Evolutionary conservation across 2,329 filamentous ascomycete species (phyloP).

Genomic region (Penicillium sp.): DNA sequence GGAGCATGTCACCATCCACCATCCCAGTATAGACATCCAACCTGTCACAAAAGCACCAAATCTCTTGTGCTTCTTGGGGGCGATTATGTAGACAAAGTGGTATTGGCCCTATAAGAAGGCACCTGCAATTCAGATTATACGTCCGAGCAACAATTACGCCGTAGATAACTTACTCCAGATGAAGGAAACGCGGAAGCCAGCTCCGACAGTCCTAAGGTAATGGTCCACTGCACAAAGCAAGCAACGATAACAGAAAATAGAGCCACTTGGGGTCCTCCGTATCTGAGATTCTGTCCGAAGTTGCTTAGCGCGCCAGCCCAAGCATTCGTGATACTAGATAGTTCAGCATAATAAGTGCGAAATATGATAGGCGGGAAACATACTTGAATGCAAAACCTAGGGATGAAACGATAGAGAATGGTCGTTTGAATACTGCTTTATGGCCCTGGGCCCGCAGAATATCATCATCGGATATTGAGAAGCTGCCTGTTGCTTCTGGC

Average conservation of each 20-base stretch:
- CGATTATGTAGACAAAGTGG: conserved; percentile 30
- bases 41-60: conserved; percentile 28
- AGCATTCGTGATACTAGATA: conserved; percentile 21
- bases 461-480: background rate
- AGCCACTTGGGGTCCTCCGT: conserved; percentile 23
- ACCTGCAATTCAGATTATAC: background rate
- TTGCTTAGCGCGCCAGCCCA: conserved; percentile 24
- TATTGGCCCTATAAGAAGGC: conserved; percentile 26
- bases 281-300: conserved; percentile 24
- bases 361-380: background rate
- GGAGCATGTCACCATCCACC: conserved; percentile 23
- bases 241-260: conserved; percentile 23
- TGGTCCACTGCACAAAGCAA: conserved; percentile 23
- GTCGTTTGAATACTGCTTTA: conserved; percentile 9
- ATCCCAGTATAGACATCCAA: conserved; percentile 24
- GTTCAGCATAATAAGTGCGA: background rate
- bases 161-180: background rate
- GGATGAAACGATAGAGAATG: conserved; percentile 24
- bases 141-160: background rate
- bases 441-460: conserved; percentile 1
- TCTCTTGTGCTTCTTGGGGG: conserved; percentile 18
- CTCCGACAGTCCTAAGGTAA: background rate
- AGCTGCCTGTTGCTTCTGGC: background rate
- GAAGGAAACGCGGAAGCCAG: background rate
- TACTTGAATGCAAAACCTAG: conserved; percentile 28